Evolutionary conservation across 805 yeast genomes (phyloP).

Genomic region (Candida multigemmis): DNA sequence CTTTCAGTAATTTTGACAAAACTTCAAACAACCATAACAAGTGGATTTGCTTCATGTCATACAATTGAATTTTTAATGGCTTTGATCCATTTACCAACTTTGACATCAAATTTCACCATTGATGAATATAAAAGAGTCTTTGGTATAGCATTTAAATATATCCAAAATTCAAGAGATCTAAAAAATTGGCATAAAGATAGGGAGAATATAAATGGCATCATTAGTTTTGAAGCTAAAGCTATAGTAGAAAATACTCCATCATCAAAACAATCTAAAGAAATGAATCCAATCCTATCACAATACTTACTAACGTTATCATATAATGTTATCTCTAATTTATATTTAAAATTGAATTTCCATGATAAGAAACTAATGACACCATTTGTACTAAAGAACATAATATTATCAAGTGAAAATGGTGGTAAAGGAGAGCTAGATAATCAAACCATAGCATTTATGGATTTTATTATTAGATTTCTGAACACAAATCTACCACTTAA

Average conservation of each 20-base stretch:
- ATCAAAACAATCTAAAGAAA: slow-evolving; percentile 32
- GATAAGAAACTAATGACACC: slow-evolving; percentile 54
- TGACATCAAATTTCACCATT: slow-evolving; percentile 62
- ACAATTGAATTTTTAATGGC: slow-evolving; percentile 68
- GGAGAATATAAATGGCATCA: slow-evolving; percentile 2
- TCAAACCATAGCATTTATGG: slow-evolving; percentile 55
- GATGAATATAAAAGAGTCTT: slow-evolving; percentile 76
- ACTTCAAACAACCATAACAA: slow-evolving; percentile 67
- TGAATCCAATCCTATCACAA: slow-evolving; percentile 44
- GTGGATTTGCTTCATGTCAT: slow-evolving; percentile 59
- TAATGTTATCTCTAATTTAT: slow-evolving; percentile 64
- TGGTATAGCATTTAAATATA: slow-evolving; percentile 74
- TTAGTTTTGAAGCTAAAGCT: slow-evolving; percentile 5
- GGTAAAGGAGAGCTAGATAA: slow-evolving; percentile 29
- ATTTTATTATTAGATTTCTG: slow-evolving; percentile 59
- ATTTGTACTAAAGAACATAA: slow-evolving; percentile 51
- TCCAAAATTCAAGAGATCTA: slow-evolving; percentile 58
- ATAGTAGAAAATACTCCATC: slow-evolving; percentile 41
- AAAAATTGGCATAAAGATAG: slow-evolving; percentile 16
- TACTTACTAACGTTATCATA: slow-evolving; percentile 60
- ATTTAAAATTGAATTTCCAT: slow-evolving; percentile 48
- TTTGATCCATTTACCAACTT: slow-evolving; percentile 53
- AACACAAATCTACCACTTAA: slow-evolving; percentile 53
- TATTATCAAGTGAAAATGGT: slow-evolving; percentile 16
- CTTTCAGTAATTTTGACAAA: slow-evolving; percentile 61